Evolutionary conservation across 768 basidiomycete species (phyloP).

Genomic region (Boletus patriciae): DNA sequence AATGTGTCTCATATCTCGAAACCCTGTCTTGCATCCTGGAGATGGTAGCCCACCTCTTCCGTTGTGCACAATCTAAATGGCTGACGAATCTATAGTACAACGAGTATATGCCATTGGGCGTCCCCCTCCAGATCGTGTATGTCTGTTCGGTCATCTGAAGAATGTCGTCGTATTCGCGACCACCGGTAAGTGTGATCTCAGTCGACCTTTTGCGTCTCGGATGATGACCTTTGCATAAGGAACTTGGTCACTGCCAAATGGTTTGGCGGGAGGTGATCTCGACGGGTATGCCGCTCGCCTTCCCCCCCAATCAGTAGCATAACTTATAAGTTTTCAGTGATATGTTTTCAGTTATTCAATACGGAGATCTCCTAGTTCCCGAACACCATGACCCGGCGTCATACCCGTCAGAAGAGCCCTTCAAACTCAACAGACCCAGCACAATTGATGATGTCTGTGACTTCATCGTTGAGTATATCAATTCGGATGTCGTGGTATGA

Average conservation of each 20-base stretch:
- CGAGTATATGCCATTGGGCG: slow-evolving; percentile 69
- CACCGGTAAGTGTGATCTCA: slow-evolving; percentile 42
- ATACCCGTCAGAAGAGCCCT: slow-evolving; percentile 43
- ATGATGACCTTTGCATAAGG: slow-evolving; percentile 37
- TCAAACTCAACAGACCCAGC: slow-evolving; percentile 44
- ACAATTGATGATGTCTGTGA: slow-evolving; percentile 70
- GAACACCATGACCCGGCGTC: slow-evolving; percentile 46
- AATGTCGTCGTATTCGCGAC: slow-evolving; percentile 74
- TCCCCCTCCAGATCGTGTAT: slow-evolving; percentile 48
- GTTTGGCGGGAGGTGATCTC: slow-evolving; percentile 71
- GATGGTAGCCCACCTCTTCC: slow-evolving; percentile 48
- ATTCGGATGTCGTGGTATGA: slow-evolving; percentile 72
- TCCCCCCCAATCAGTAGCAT: not conserved
- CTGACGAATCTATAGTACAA: slow-evolving; percentile 48
- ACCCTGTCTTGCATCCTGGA: slow-evolving; percentile 74
- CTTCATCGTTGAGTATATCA: slow-evolving; percentile 79
- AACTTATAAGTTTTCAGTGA: slow-evolving; percentile 43
- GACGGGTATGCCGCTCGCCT: slow-evolving; percentile 51
- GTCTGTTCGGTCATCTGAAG: slow-evolving; percentile 53
- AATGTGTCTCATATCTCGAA: slow-evolving; percentile 61
- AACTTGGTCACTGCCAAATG: slow-evolving; percentile 61
- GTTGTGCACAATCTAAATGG: not conserved
- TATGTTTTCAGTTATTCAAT: slow-evolving; percentile 55
- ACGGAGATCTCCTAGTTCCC: slow-evolving; percentile 53
- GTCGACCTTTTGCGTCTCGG: too few species aligned